phyloP scores from a whole-genome alignment of 2,329 filamentous ascomycete genomes.

The Ascosphaera apis region DNA sequence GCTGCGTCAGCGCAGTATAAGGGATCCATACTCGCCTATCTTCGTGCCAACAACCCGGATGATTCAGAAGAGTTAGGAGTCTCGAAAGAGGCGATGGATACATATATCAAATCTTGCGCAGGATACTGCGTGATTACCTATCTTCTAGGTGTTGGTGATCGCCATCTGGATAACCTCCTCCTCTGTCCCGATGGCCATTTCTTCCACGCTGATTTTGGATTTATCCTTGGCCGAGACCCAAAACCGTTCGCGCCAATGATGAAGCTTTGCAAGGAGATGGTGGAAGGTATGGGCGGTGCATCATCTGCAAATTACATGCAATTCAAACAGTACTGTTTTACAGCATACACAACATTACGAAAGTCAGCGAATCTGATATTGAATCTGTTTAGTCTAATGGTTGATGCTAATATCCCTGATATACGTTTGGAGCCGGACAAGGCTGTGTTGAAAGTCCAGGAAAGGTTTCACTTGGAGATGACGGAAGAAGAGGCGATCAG shows the following conservation, averaged over 20 bases:
- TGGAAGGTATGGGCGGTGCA: conserved; percentile 87
- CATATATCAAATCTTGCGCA: conserved; percentile 83
- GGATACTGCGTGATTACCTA: conserved; percentile 99
- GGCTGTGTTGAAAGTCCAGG: conserved; percentile 82
- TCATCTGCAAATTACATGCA: conserved; percentile 58
- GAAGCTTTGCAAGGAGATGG: conserved; percentile 96
- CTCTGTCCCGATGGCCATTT: conserved; percentile 79
- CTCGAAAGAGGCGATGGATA: conserved; percentile 80
- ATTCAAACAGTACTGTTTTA: conserved; percentile 92
- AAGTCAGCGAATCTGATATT: conserved; percentile 80
- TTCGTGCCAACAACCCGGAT: conserved; percentile 77
- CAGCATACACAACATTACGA: conserved; percentile 73
- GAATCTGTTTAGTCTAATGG: conserved; percentile 91
- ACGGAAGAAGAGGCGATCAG: conserved; percentile 79
- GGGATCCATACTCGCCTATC: conserved; percentile 53
- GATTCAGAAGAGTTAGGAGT: conserved; percentile 59
- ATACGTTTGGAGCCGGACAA: conserved; percentile 83
- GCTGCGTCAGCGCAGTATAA: conserved; percentile 67
- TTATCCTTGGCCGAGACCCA: conserved; percentile 87
- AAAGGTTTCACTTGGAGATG: conserved; percentile 78
- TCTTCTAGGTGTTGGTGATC: conserved; percentile 83
- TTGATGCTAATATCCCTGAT: conserved; percentile 90
- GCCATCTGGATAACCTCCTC: conserved; percentile 86
- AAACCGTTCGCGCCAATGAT: conserved; percentile 94
- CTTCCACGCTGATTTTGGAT: conserved; percentile 97